Conservation (phyloP, 768 basidiomycete genomes). For the Serendipita sp. region DNA sequence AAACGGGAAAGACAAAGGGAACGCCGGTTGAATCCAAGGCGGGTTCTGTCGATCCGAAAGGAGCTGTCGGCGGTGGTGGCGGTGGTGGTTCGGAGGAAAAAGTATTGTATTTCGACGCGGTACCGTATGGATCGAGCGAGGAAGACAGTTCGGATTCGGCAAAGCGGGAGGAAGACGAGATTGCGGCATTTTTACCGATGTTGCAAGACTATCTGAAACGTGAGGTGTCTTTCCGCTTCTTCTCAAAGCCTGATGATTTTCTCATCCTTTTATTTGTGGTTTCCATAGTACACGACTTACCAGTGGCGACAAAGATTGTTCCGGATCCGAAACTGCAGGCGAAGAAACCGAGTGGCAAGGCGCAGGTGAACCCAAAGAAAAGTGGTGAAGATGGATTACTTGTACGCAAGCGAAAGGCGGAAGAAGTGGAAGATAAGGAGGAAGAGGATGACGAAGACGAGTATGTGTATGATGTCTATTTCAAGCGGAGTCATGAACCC, state of each 20-base stretch:
- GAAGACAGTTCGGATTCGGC: constrained; percentile 10
- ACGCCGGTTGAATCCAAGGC: too few relatives aligned
- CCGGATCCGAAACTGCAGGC: background rate
- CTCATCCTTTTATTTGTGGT: background rate
- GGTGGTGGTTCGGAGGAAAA: background rate
- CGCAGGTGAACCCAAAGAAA: background rate
- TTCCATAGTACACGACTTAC: constrained; percentile 20
- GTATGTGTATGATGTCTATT: constrained; percentile 77
- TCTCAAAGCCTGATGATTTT: constrained; percentile 14
- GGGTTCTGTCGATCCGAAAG: too few relatives aligned
- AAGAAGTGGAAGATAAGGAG: constrained; percentile 34
- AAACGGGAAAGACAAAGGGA: background rate
- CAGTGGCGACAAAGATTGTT: background rate
- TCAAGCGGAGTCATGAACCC: constrained; percentile 37
- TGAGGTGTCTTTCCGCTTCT: constrained; percentile 22
- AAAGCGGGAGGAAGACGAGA: constrained; percentile 32
- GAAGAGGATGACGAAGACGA: constrained; percentile 25
- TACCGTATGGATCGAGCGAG: background rate
- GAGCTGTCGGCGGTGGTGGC: too few relatives aligned
- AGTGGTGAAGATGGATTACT: background rate
- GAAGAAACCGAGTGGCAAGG: too few relatives aligned
- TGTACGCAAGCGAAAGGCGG: constrained; percentile 12
- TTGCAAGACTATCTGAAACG: constrained; percentile 57
- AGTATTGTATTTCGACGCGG: background rate
- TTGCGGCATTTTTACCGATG: constrained; percentile 65